These are phyloP conservation scores for Fusarium tricinctum DNA, from an alignment of 2,329 filamentous ascomycete genomes.

Conservation along the genomic window DNA sequence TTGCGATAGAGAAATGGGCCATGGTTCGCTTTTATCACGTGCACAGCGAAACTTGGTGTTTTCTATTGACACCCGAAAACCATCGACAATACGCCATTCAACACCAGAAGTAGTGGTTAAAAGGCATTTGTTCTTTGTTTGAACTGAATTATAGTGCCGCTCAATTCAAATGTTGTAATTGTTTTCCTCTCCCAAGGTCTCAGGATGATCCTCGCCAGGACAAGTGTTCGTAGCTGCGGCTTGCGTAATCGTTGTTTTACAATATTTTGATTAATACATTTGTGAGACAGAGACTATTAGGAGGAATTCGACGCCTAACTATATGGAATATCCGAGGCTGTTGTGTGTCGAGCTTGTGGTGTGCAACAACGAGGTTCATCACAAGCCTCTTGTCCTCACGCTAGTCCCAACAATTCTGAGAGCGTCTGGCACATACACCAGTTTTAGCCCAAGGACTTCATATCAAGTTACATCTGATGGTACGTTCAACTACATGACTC, in stretches of 20 bases:
- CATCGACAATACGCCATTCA: conserved; percentile 12
- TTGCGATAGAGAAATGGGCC: conserved; percentile 40
- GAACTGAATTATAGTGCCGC: not conserved
- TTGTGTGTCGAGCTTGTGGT: not conserved
- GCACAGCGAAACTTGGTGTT: conserved; percentile 17
- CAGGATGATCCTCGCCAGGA: conserved; percentile 5
- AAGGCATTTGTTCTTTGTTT: not conserved
- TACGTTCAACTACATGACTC: too few relatives aligned
- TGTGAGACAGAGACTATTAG: not conserved
- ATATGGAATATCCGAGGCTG: too few relatives aligned
- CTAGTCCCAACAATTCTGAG: not conserved
- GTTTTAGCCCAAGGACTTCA: not conserved
- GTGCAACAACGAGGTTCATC: not conserved
- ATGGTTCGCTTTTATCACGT: conserved; percentile 29
- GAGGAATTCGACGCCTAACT: not conserved
- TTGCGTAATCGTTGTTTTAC: conserved; percentile 29
- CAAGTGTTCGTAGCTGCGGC: conserved; percentile 32
- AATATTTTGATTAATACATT: not conserved
- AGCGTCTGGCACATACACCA: not conserved
- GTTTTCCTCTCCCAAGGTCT: not conserved
- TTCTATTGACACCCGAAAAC: conserved; percentile 14
- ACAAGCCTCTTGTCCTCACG: not conserved
- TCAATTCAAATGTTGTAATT: not conserved
- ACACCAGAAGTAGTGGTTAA: not conserved
- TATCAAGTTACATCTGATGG: too few relatives aligned